Conservation (phyloP, 2,329 filamentous ascomycete species). For the Botrytis squamosa region DNA sequence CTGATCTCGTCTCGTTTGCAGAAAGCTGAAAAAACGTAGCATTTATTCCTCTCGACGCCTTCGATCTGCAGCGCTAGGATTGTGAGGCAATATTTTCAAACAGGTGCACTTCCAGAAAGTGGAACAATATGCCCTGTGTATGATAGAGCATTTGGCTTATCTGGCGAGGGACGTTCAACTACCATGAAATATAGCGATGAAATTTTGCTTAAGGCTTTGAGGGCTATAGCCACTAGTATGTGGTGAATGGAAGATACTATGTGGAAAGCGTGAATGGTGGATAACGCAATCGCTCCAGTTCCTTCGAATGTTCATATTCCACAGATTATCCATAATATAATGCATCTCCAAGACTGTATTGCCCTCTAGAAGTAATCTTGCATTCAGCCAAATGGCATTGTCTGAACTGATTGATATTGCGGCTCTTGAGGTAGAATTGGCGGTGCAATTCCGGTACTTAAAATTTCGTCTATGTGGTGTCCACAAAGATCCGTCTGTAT, state of each 20-base stretch:
- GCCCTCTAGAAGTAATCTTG: neutral
- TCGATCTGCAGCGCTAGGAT: conserved; percentile 4
- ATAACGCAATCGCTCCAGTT: neutral
- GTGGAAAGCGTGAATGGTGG: neutral
- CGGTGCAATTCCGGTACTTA: neutral
- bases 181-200: neutral
- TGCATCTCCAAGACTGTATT: neutral
- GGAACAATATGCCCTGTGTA: conserved; percentile 8
- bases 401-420: neutral
- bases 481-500: neutral
- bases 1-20: neutral
- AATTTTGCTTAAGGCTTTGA: neutral
- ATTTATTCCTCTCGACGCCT: conserved; percentile 4
- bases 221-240: neutral
- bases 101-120: neutral
- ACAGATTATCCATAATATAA: neutral
- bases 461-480: neutral
- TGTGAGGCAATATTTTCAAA: conserved; percentile 4
- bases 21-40: neutral
- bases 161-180: neutral
- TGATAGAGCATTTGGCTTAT: neutral
- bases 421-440: neutral
- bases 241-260: neutral
- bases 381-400: neutral
- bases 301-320: neutral